Conservation (phyloP, 1,284 basidiomycete species). For the Ceratorhiza oryzae-sativae region DNA sequence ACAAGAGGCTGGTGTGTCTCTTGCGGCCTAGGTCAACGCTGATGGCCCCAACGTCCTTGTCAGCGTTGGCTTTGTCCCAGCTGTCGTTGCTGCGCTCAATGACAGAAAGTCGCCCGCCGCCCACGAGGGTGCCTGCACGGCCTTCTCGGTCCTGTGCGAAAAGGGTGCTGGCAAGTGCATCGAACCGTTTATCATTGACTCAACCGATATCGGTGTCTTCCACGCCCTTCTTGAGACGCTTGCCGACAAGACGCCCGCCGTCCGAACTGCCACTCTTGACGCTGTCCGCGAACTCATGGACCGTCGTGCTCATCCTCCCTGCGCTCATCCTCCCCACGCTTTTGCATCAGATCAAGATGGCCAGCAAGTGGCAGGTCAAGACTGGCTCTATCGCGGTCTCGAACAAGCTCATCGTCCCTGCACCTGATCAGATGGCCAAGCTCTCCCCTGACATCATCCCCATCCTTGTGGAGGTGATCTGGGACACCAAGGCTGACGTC, state of each 20-base stretch:
- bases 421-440: conserved; percentile 85
- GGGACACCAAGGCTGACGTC: too few species aligned
- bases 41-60: conserved; percentile 85
- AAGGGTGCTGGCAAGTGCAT: conserved; percentile 83
- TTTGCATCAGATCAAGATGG: conserved; percentile 93
- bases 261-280: conserved; percentile 83
- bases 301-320: conserved; percentile 89
- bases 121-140: conserved; percentile 83
- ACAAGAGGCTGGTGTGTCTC: conserved; percentile 71
- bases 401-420: conserved; percentile 88
- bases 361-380: conserved; percentile 99
- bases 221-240: conserved; percentile 88
- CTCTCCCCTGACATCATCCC: conserved; percentile 98
- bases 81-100: conserved; percentile 82
- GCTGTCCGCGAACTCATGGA: conserved; percentile 89
- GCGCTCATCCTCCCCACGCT: conserved; percentile 86
- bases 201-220: conserved; percentile 71
- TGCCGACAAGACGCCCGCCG: conserved; percentile 90
- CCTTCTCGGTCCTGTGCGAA: conserved; percentile 72
- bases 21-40: conserved; percentile 80
- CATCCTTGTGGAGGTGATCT: conserved; percentile 91
- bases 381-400: conserved; percentile 84
- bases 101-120: conserved; percentile 91
- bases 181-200: conserved; percentile 88
- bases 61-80: conserved; percentile 78